A percentile compares a stretch with the other conserved stretches of the same genome.
phyloP scores from a whole-genome alignment of 305 asterid species.

The Fraxinus latifolia region DNA sequence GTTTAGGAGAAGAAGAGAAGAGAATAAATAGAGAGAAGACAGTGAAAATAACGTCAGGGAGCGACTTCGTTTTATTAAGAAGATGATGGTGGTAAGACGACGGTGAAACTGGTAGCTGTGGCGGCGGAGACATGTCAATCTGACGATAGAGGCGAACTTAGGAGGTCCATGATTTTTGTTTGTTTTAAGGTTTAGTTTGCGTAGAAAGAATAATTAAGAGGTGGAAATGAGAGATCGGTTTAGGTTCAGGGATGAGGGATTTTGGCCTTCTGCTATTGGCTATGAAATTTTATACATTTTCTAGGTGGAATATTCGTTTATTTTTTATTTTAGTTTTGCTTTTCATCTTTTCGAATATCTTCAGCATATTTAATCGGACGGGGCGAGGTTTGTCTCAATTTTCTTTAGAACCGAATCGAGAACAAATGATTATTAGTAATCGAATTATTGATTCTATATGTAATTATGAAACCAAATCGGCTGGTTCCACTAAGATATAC shows the following conservation, averaged over 20 bases:
- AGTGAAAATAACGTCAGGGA: conserved; percentile 70
- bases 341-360: not conserved
- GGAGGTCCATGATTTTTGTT: conserved; percentile 16
- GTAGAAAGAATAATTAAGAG: conserved; percentile 36
- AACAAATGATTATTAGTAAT: not conserved
- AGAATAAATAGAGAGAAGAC: conserved; percentile 69
- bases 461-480: too few relatives aligned
- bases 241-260: conserved; percentile 16
- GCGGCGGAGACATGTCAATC: conserved; percentile 35
- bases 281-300: not conserved
- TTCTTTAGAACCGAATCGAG: not conserved
- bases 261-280: not conserved
- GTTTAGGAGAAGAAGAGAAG: conserved; percentile 54
- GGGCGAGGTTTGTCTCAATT: not conserved
- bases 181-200: conserved; percentile 12
- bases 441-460: too few relatives aligned
- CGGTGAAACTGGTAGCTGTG: conserved; percentile 13
- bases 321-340: not conserved
- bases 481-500: not conserved
- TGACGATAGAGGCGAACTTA: conserved; percentile 20
- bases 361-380: not conserved
- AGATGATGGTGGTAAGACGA: conserved; percentile 30
- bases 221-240: conserved; percentile 28
- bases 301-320: not conserved
- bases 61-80: conserved; percentile 45